These are phyloP conservation scores for Arabis hirsuta DNA, from an alignment of 345 rosid species.

Conservation along the genomic window DNA sequence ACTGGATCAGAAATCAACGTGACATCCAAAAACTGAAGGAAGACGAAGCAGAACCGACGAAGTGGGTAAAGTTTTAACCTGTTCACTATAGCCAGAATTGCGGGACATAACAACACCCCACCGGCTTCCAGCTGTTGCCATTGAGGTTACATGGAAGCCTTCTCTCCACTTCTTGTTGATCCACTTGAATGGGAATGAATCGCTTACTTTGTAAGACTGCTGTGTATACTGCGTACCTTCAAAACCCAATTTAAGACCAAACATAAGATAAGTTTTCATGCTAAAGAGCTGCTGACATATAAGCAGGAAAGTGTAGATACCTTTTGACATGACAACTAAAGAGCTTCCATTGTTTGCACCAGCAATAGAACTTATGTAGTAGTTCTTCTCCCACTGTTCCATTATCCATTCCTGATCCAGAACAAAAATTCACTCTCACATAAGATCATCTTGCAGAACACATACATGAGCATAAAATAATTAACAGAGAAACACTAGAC, in stretches of 20 bases:
- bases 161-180: conserved; percentile 99
- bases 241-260: conserved; percentile 28
- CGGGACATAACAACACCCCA: conserved; percentile 99
- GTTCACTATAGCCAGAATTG: conserved; percentile 90
- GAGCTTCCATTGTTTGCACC: conserved; percentile 93
- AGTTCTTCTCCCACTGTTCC: conserved; percentile 99
- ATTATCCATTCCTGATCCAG: conserved; percentile 90
- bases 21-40: conserved; percentile 6
- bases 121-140: conserved; percentile 95
- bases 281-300: neutral
- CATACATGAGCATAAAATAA: conserved; percentile 5
- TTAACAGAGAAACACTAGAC: conserved; percentile 6
- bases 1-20: neutral
- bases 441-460: conserved; percentile 23
- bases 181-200: conserved; percentile 97
- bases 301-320: conserved; percentile 44
- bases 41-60: neutral
- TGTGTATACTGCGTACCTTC: conserved; percentile 88
- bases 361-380: conserved; percentile 91
- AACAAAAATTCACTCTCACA: conserved; percentile 19
- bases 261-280: neutral
- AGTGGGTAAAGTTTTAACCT: conserved; percentile 52
- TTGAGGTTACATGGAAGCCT: conserved; percentile 95
- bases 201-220: conserved; percentile 96
- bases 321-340: conserved; percentile 98